These are phyloP conservation scores for Francoa sonchifolia DNA, from an alignment of 441 rosid genomes.

Conservation along the genomic window DNA sequence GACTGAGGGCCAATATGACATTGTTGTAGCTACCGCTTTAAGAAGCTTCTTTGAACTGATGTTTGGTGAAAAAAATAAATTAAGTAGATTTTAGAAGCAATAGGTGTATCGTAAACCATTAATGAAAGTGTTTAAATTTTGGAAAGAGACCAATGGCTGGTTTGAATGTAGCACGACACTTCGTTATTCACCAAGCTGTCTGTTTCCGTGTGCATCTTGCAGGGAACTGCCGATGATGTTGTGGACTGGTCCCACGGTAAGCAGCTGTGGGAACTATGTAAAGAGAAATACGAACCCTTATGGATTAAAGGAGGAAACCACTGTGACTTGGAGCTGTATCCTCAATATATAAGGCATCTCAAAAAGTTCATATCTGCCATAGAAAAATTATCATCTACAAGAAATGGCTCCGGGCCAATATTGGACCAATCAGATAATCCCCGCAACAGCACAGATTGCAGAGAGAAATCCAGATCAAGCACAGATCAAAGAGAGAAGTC, in stretches of 20 bases:
- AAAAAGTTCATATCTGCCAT: slow-evolving; percentile 73
- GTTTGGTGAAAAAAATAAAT: too few relatives aligned
- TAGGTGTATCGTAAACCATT: too few relatives aligned
- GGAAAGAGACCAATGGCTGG: too few relatives aligned
- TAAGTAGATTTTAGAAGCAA: too few relatives aligned
- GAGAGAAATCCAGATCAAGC: slow-evolving; percentile 33
- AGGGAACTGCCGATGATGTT: slow-evolving; percentile 91
- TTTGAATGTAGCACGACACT: too few relatives aligned
- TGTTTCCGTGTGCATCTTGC: slow-evolving; percentile 11
- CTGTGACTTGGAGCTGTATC: slow-evolving; percentile 73
- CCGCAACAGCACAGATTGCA: slow-evolving; percentile 52
- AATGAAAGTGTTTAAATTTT: too few relatives aligned
- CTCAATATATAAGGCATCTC: slow-evolving; percentile 77
- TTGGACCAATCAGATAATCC: slow-evolving; percentile 35
- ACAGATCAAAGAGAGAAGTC: slow-evolving; percentile 18
- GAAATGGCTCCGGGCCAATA: slow-evolving; percentile 17
- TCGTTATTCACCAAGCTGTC: neutral
- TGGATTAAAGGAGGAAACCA: slow-evolving; percentile 94
- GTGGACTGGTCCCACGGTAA: slow-evolving; percentile 89
- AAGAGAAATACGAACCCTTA: slow-evolving; percentile 79
- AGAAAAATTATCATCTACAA: slow-evolving; percentile 36
- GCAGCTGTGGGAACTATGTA: slow-evolving; percentile 78
- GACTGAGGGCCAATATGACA: too few relatives aligned
- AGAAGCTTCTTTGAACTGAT: too few relatives aligned
- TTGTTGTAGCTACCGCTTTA: too few relatives aligned